Evolutionary conservation across 495 filamentous ascomycete genomes (phyloP), one percentile per base, ranked within the genome.

Genomic region (Podospora comata): DNA sequence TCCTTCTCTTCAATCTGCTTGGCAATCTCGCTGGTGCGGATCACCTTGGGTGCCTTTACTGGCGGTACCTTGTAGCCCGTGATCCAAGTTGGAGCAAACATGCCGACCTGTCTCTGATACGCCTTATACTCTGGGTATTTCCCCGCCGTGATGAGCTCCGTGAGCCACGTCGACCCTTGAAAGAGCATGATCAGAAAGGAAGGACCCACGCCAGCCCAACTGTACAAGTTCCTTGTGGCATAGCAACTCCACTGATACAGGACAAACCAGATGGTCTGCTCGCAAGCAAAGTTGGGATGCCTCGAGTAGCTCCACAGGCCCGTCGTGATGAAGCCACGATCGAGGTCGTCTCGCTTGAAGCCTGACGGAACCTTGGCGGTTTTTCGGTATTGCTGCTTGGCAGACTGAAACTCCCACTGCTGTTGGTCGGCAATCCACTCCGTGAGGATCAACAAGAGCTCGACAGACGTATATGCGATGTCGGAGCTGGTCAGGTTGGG

Each of bases 211-310:
- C 84, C 86, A 3, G 90, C 86, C 94, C 94, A 99, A 78, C 90
- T 93, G 76, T 86, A 87, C 60, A 87, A 84, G 7, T 81, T 85
- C 53, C 88, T 85, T 19, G 89, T 91, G 66, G 86, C 83, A 76
- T 83, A 92, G 79, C 89, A 92, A 68, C 84, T 85, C 95, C 95
- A 99, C 67, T 90, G 83, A 76, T 98, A 98, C 66, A 97, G 75
- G 28, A 85, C 75, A 48, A 96, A 78, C 96, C 96, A 99, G 75
- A 98, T 88, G 30, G 89, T 85, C 80, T 98, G 94, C 78, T 99
- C 96, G 54, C 92, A 91, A 30, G 89, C 86, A 74, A 97, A 98
- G 79, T 98, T 98, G 54, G 96, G 96, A 77, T 99, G 96, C 9
- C 96, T 87, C 67, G 87, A 91, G 75, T 86, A 92, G 0, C 88